phyloP scores from a whole-genome alignment of 345 rosid species.

The Citrus hindsii region DNA sequence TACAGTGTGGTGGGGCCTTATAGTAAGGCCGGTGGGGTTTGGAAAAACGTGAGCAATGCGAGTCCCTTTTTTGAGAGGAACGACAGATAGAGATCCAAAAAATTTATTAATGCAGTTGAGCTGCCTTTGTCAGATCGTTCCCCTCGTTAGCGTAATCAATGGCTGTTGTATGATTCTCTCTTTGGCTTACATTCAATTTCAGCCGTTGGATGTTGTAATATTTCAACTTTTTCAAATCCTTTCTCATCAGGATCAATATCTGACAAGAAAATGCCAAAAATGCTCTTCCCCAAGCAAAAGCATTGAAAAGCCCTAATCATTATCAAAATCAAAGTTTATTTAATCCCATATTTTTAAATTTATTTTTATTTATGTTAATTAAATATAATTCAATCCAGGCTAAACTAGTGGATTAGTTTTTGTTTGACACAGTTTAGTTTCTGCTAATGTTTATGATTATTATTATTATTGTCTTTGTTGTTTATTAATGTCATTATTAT shows the following conservation, averaged over 20 bases:
- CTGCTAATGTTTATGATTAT: not conserved
- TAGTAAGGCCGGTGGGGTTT: not conserved
- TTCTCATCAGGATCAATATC: slow-evolving; percentile 14
- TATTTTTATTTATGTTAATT: not conserved
- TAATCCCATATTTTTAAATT: no score
- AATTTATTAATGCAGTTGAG: slow-evolving; percentile 9
- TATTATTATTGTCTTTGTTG: accelerated
- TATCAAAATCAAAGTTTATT: no score
- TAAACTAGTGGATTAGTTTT: not conserved
- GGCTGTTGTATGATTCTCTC: not conserved
- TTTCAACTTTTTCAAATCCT: no score
- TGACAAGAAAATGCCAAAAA: slow-evolving; percentile 43
- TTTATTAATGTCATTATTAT: no score
- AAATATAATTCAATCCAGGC: no score
- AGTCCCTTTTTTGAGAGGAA: not conserved
- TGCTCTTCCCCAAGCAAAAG: slow-evolving; percentile 5
- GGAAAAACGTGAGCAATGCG: not conserved
- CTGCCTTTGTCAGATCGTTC: not conserved
- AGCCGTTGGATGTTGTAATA: not conserved
- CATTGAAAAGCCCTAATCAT: slow-evolving; percentile 4
- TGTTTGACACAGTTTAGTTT: not conserved
- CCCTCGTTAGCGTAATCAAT: not conserved
- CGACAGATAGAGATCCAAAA: slow-evolving; percentile 20
- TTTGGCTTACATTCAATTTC: not conserved
- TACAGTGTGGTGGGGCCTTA: not conserved